Conservation (phyloP, 805 yeast genomes). For the Pichia nakasei region DNA sequence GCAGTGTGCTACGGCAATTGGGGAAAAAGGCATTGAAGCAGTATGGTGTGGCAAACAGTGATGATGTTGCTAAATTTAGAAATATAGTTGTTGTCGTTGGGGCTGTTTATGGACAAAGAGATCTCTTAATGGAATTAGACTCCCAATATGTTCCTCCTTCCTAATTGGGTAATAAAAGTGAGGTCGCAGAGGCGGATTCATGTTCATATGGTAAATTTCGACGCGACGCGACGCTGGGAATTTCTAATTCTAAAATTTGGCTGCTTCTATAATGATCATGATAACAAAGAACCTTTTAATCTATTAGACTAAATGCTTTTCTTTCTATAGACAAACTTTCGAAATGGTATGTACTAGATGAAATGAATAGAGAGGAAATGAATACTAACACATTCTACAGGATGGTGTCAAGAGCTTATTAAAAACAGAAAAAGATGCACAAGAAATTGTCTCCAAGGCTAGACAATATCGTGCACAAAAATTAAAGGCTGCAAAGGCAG, state of each 20-base stretch:
- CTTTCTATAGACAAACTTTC: background rate
- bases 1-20: constrained; percentile 33
- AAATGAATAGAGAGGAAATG: too few species aligned
- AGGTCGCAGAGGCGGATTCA: too few species aligned
- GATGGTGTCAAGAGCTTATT: constrained; percentile 61
- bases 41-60: background rate
- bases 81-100: constrained; percentile 7
- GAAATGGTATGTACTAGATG: background rate
- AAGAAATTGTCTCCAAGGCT: constrained; percentile 86
- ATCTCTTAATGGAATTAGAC: background rate
- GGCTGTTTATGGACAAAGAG: constrained; percentile 8
- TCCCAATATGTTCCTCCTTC: too few species aligned
- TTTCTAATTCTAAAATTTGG: too few species aligned
- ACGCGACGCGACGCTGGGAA: too few species aligned
- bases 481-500: constrained; percentile 88
- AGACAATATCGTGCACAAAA: constrained; percentile 83
- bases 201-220: too few species aligned
- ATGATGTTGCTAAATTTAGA: background rate
- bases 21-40: constrained; percentile 29
- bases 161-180: too few species aligned
- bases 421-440: constrained; percentile 95
- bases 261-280: too few species aligned
- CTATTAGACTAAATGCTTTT: too few species aligned
- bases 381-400: background rate
- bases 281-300: too few species aligned